Evolutionary conservation across 306 rosid species (phyloP), one percentile per base, ranked within the genome.

Genomic region (Parietaria judaica): DNA sequence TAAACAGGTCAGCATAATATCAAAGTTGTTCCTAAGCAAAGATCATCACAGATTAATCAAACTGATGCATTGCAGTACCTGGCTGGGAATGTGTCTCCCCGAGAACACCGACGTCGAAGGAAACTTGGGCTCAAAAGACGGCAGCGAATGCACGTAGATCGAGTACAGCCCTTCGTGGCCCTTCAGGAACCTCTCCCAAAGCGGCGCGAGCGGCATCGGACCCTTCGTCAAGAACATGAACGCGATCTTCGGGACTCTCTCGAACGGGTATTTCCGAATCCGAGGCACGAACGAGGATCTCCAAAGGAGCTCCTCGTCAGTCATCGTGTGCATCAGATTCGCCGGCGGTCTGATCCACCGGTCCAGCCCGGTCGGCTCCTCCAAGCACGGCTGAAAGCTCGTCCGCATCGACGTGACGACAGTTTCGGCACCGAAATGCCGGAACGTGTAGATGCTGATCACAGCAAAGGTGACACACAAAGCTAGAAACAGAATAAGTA

Each of bases 161-260:
- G 94, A 86, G 73, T 68, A 88, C 41, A 52, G 60, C 48, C 71
- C 74, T 51, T 86, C 81, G 23, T 88, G 90, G 3, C 95, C 97
- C 65, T 78, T 74, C 36, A 94, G 61, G 86, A 94, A 94, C 78
- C 83, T 94, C 84, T 94, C 97, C 99, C 97, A 94, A 48, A 94
- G 85, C 6, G 90, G 94, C 38, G 99, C 86, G 15, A 94, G 69
- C 7, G 95, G 99, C 87, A 94, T 67, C 1, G 94, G 90, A 23
- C 99, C 99, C 66, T 88, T 94, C 7, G 97, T 88, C 78, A 94
- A 72, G 78, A 94, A 94, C 99, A 94, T 88, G 45, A 94, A 81
- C 35, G 97, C 99, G 74, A 88, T 73, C 87, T 88, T 94, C 0
- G 88, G 97, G 74, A 86, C 94, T 66, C 95, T 82, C 12, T 51